Percentiles rank a stretch among this genome's conserved stretches.
Conservation (phyloP, 116 monocot species). For the Dioscorea cayenensis region DNA sequence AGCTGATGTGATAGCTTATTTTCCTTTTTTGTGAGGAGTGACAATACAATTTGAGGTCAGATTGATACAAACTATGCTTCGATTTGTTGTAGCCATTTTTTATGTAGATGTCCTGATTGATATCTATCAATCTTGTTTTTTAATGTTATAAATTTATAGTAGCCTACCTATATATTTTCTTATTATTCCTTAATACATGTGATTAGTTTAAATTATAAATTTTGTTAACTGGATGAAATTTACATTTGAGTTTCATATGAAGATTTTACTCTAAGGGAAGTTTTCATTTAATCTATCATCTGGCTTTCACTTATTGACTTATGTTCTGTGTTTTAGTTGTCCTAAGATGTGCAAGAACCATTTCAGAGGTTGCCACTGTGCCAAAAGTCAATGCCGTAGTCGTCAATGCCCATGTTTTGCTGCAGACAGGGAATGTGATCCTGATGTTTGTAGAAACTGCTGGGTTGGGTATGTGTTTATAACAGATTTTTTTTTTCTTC, state of each 20-base stretch:
- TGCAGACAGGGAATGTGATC: constrained; percentile 97
- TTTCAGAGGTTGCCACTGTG: constrained; percentile 97
- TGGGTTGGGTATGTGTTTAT: constrained; percentile 80
- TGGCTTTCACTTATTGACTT: not conserved
- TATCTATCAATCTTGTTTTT: too few relatives aligned
- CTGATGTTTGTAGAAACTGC: constrained; percentile 97
- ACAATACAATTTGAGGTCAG: too few relatives aligned
- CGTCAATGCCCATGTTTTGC: constrained; percentile 99
- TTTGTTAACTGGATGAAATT: too few relatives aligned
- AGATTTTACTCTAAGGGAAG: not conserved
- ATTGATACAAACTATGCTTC: too few relatives aligned
- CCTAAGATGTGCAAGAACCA: constrained; percentile 94
- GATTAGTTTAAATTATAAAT: too few relatives aligned
- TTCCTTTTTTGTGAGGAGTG: too few relatives aligned
- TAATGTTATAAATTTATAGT: too few relatives aligned
- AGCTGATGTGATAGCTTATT: too few relatives aligned
- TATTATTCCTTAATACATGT: too few relatives aligned
- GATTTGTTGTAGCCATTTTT: too few relatives aligned
- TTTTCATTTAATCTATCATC: not conserved
- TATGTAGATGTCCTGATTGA: too few relatives aligned
- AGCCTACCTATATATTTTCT: too few relatives aligned
- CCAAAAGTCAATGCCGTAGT: constrained; percentile 94
- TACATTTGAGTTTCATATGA: not conserved
- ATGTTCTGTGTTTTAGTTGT: constrained; percentile 35
- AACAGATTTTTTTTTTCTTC: not conserved